Evolutionary conservation across 2,329 filamentous ascomycete genomes (phyloP).

Genomic region (Aquanectria penicillioides): DNA sequence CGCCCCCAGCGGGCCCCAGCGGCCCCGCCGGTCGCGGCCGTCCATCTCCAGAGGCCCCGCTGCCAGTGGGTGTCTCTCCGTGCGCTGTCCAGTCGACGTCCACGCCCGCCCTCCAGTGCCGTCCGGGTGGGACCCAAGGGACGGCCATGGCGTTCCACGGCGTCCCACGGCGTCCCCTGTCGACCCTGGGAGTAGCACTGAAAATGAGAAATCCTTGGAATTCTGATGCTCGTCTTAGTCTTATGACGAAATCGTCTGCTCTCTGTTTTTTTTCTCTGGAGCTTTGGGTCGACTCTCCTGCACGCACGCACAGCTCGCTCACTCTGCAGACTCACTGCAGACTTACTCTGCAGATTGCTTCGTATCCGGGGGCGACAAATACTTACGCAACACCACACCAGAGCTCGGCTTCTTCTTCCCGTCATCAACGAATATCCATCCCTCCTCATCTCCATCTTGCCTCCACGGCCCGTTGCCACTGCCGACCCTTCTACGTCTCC

Average conservation of each 20-base stretch:
- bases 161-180: too few species aligned
- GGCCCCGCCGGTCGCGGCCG: not conserved
- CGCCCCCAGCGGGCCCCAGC: not conserved
- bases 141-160: not conserved
- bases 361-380: not conserved
- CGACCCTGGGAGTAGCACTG: conserved; percentile 6
- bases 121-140: conserved; percentile 7
- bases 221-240: conserved; percentile 19
- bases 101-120: conserved; percentile 12
- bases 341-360: too few species aligned
- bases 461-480: not conserved
- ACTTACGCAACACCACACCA: conserved; percentile 1
- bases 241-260: conserved; percentile 20
- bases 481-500: not conserved
- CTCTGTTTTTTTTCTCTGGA: not conserved
- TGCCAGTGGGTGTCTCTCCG: not conserved
- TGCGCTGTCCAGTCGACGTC: conserved; percentile 2
- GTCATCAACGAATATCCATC: too few species aligned
- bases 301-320: too few species aligned
- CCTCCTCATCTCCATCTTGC: not conserved
- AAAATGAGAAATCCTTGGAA: conserved; percentile 17
- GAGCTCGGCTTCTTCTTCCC: conserved; percentile 1
- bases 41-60: not conserved
- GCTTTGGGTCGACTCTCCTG: conserved; percentile 13
- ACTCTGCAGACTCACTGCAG: too few species aligned